Percentiles rank a stretch among this genome's conserved stretches.
Conservation (phyloP, 2,329 filamentous ascomycete species). For the Trichoderma gracile region DNA sequence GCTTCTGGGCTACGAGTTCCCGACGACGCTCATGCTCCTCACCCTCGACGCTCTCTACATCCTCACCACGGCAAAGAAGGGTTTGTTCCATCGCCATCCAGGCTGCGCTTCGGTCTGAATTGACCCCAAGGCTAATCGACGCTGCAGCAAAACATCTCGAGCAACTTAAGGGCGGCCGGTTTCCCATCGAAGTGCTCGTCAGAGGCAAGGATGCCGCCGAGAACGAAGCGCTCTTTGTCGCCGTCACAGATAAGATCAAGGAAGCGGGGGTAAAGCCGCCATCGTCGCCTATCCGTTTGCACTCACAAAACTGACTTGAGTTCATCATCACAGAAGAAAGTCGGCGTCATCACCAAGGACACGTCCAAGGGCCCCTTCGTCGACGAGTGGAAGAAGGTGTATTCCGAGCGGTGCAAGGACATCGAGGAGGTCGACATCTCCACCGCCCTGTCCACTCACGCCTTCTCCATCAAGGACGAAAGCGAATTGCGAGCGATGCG, state of each 20-base stretch:
- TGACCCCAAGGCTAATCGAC: constrained; percentile 8
- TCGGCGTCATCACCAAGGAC: constrained; percentile 85
- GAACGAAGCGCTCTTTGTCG: constrained; percentile 87
- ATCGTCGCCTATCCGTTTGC: neutral
- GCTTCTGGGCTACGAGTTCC: constrained; percentile 98
- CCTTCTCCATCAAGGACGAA: constrained; percentile 92
- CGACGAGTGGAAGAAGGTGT: constrained; percentile 91
- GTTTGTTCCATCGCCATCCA: constrained; percentile 51
- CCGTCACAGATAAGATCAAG: constrained; percentile 84
- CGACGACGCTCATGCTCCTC: constrained; percentile 90
- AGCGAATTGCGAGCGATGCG: constrained; percentile 91
- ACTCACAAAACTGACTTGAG: constrained; percentile 23
- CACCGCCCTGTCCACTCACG: constrained; percentile 74
- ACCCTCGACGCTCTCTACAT: constrained; percentile 87
- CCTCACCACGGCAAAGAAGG: constrained; percentile 96
- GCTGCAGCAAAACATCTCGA: constrained; percentile 83
- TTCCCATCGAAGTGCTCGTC: constrained; percentile 88
- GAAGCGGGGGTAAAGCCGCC: constrained; percentile 69
- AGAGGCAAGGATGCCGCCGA: constrained; percentile 88
- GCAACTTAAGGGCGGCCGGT: constrained; percentile 85
- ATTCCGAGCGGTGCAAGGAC: constrained; percentile 76
- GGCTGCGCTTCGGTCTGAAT: neutral
- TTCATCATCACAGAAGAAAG: constrained; percentile 66
- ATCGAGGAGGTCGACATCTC: constrained; percentile 86
- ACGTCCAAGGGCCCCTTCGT: constrained; percentile 81